These are phyloP conservation scores for Juncus inflexus DNA, from an alignment of 176 grass and related monocot species.

Conservation along the genomic window DNA sequence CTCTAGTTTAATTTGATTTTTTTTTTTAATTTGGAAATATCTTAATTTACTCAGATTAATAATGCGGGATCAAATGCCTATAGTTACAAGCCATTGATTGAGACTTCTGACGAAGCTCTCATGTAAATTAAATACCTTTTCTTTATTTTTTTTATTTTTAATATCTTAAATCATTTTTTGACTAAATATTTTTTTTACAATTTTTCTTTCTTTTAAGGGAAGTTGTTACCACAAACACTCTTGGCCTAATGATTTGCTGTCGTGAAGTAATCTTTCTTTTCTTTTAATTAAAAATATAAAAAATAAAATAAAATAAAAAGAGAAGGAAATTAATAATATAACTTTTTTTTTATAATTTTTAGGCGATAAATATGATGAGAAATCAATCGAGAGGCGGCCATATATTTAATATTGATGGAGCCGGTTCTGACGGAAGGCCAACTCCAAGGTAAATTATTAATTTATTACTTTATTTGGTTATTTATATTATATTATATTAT, in stretches of 20 bases:
- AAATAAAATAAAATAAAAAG: background rate
- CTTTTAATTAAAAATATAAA: background rate
- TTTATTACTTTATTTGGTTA: slow-evolving; percentile 22
- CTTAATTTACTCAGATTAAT: slow-evolving; percentile 58
- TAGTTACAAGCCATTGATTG: slow-evolving; percentile 78
- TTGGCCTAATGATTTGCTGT: slow-evolving; percentile 94
- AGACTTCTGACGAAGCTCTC: slow-evolving; percentile 91
- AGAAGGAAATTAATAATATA: background rate
- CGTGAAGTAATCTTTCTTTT: slow-evolving; percentile 69
- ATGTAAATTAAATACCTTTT: slow-evolving; percentile 52
- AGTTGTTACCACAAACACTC: slow-evolving; percentile 91
- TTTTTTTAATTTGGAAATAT: slow-evolving; percentile 11
- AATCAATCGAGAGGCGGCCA: slow-evolving; percentile 89
- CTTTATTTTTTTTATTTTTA: slow-evolving; percentile 2
- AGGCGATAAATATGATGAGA: slow-evolving; percentile 99
- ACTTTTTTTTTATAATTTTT: slow-evolving; percentile 5
- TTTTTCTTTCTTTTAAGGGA: slow-evolving; percentile 52
- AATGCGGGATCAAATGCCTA: slow-evolving; percentile 99
- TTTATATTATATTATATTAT: slow-evolving; percentile 27
- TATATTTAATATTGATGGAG: slow-evolving; percentile 97
- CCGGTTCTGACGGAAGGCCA: slow-evolving; percentile 98
- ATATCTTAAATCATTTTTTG: slow-evolving; percentile 17
- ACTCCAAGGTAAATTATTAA: slow-evolving; percentile 65
- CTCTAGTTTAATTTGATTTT: background rate
- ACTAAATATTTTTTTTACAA: background rate